Evolutionary conservation across 2,329 filamentous ascomycete species (phyloP).

Genomic region (Diaporthe eres): DNA sequence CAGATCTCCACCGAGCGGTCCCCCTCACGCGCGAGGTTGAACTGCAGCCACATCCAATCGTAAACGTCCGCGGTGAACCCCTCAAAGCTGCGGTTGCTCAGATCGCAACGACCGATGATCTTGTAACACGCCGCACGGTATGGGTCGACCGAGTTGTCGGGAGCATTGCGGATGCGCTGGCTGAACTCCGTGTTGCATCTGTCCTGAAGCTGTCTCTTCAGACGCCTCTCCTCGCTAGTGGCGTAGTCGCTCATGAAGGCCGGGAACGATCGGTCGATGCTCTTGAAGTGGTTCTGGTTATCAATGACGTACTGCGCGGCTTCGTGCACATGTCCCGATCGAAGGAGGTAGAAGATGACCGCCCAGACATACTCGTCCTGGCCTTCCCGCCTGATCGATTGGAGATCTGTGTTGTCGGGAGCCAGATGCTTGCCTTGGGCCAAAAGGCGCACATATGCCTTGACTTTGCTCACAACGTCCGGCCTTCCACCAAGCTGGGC

Average conservation of each 20-base stretch:
- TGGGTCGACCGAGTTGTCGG: constrained; percentile 90
- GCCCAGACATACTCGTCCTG: constrained; percentile 93
- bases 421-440: constrained; percentile 86
- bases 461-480: constrained; percentile 89
- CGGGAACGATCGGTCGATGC: constrained; percentile 90
- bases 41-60: constrained; percentile 81
- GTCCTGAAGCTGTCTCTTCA: constrained; percentile 85
- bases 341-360: constrained; percentile 90
- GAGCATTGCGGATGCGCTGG: constrained; percentile 85
- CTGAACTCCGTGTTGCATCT: constrained; percentile 93
- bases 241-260: constrained; percentile 90
- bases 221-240: constrained; percentile 79
- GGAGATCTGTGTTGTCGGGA: constrained; percentile 83
- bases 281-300: constrained; percentile 85
- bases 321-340: constrained; percentile 86
- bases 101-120: constrained; percentile 86
- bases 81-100: constrained; percentile 74
- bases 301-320: constrained; percentile 88
- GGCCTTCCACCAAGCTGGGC: constrained; percentile 92
- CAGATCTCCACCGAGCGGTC: constrained; percentile 75
- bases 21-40: constrained; percentile 77
- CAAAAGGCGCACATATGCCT: constrained; percentile 89
- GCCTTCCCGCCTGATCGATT: constrained; percentile 54
- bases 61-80: constrained; percentile 75
- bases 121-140: constrained; percentile 99